phyloP scores from a whole-genome alignment of 2,329 filamentous ascomycete genomes.

The Fusarium oligoseptatum region DNA sequence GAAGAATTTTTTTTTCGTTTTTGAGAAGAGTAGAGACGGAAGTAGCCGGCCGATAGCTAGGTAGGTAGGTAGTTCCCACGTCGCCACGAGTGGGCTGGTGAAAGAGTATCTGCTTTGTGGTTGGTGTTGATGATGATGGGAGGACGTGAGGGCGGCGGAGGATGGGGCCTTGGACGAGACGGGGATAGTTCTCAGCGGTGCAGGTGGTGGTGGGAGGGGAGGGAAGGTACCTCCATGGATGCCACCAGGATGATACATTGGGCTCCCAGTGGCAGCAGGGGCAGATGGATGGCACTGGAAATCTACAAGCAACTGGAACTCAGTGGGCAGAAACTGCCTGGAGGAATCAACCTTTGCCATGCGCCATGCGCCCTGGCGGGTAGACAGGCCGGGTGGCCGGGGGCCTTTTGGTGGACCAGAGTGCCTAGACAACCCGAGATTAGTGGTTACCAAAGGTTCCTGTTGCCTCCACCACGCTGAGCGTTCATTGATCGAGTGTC shows the following conservation, averaged over 20 bases:
- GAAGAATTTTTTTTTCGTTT: neutral
- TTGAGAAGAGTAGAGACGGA: neutral
- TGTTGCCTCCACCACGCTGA: constrained; percentile 17
- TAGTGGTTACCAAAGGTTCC: constrained; percentile 32
- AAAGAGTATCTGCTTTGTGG: constrained; percentile 15
- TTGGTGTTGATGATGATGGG: constrained; percentile 37
- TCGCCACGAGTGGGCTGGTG: constrained; percentile 29
- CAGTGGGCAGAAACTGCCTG: neutral
- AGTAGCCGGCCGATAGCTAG: neutral
- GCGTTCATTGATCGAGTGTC: constrained; percentile 8
- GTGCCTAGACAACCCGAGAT: constrained; percentile 27
- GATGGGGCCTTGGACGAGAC: constrained; percentile 30
- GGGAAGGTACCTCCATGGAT: constrained; percentile 4
- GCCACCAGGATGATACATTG: constrained; percentile 3
- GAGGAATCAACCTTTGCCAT: constrained; percentile 6
- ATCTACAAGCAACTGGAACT: constrained; percentile 1
- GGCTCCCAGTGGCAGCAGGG: neutral
- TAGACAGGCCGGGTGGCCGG: constrained; percentile 15
- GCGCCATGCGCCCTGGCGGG: constrained; percentile 10
- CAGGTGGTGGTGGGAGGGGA: constrained; percentile 8
- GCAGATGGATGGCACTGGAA: neutral
- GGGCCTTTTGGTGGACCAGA: constrained; percentile 31
- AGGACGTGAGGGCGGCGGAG: constrained; percentile 20
- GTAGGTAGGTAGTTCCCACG: neutral
- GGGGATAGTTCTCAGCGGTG: constrained; percentile 29